These are phyloP conservation scores for Heritiera fomes DNA, from an alignment of 345 rosid genomes.

Conservation along the genomic window DNA sequence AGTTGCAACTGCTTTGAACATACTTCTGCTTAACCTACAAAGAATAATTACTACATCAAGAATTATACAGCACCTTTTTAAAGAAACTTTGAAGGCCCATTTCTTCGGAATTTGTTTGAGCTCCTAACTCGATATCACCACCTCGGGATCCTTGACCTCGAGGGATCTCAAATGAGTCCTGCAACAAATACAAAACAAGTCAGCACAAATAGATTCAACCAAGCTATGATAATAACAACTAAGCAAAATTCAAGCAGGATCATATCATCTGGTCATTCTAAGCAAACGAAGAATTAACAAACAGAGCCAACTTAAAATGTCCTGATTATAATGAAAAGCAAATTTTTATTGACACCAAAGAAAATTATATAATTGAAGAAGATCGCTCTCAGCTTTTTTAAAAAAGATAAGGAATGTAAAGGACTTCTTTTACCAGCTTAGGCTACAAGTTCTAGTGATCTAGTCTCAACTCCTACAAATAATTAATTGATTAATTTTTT, in stretches of 20 bases:
- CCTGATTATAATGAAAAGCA: neutral
- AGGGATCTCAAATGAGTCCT: conserved; percentile 84
- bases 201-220: neutral
- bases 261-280: neutral
- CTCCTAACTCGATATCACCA: conserved; percentile 72
- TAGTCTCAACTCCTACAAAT: neutral
- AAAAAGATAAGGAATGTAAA: neutral
- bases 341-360: neutral
- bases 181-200: conserved; percentile 29
- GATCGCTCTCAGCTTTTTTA: neutral
- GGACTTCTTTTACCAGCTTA: neutral
- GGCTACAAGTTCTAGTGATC: neutral
- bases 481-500: neutral
- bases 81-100: conserved; percentile 79
- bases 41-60: conserved; percentile 6
- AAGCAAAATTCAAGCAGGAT: neutral
- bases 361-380: neutral
- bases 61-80: conserved; percentile 44
- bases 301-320: neutral
- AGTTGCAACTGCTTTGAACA: neutral
- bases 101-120: conserved; percentile 64
- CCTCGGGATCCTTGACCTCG: conserved; percentile 62
- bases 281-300: conserved; percentile 2
- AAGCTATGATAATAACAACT: neutral
- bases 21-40: neutral